A percentile compares a stretch with the other conserved stretches of the same genome.
These are phyloP conservation scores for Stylosanthes scabra DNA, from an alignment of 331 rosid genomes.

Conservation along the genomic window DNA sequence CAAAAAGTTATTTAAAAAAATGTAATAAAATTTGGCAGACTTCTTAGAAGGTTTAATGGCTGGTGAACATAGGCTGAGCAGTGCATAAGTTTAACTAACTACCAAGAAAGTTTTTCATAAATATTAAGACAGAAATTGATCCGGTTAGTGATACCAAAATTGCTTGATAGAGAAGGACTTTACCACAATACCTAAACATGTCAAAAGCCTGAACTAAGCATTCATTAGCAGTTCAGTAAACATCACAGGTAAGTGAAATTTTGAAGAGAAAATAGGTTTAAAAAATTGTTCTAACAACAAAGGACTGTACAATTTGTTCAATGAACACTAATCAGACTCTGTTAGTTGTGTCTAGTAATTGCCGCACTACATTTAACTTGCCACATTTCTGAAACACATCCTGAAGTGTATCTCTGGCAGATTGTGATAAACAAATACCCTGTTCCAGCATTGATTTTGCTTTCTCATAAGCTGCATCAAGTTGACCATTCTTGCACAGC, in stretches of 20 bases:
- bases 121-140: no score
- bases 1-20: no score
- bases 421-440: constrained; percentile 61
- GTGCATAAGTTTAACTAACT: no score
- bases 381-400: constrained; percentile 58
- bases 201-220: not conserved
- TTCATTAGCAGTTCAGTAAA: no score
- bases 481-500: constrained; percentile 55
- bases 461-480: constrained; percentile 67
- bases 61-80: no score
- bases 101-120: no score
- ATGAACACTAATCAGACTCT: constrained; percentile 26
- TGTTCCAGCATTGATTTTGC: constrained; percentile 60
- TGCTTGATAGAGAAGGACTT: not conserved
- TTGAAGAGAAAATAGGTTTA: no score
- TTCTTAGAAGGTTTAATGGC: no score
- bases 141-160: not conserved
- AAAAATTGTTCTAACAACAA: constrained; percentile 23
- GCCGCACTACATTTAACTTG: constrained; percentile 53
- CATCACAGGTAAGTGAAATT: not conserved
- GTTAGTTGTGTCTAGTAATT: constrained; percentile 52
- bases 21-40: no score
- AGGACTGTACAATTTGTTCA: not conserved
- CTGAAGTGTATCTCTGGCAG: constrained; percentile 61
- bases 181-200: constrained; percentile 14